Percentiles rank a stretch among this genome's conserved stretches.
Evolutionary conservation across 2,329 filamentous ascomycete genomes (phyloP).

Genomic region (Fusarium sp.): DNA sequence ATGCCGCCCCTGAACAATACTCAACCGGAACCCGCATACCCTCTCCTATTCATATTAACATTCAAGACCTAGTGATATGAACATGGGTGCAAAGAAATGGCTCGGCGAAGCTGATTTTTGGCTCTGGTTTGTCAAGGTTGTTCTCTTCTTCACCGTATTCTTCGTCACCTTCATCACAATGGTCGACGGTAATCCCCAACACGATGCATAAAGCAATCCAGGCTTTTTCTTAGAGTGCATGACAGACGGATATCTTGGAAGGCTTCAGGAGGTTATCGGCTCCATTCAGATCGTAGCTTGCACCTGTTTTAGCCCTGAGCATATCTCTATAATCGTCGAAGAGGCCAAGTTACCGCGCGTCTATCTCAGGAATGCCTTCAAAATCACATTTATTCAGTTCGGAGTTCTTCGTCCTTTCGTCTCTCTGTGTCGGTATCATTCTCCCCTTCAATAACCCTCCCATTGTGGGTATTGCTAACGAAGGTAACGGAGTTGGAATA

Average conservation of each 20-base stretch:
- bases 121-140: neutral
- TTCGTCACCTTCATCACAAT: neutral
- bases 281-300: neutral
- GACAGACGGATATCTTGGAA: neutral
- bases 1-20: too few species aligned
- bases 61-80: too few species aligned
- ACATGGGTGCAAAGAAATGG: neutral
- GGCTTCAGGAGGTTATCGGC: neutral
- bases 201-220: neutral
- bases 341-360: neutral
- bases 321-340: slow-evolving; percentile 1
- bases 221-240: neutral
- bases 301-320: neutral
- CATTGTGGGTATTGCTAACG: neutral
- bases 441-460: neutral
- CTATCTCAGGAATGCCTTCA: slow-evolving; percentile 4
- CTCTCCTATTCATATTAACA: neutral
- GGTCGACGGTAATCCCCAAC: neutral
- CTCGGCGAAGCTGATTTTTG: neutral
- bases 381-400: neutral
- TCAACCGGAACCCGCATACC: neutral
- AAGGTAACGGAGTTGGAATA: neutral
- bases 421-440: neutral
- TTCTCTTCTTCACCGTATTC: neutral
- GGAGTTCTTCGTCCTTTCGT: neutral